phyloP scores from a whole-genome alignment of 2,329 filamentous ascomycete genomes.

The Xylariaceae sp. region DNA sequence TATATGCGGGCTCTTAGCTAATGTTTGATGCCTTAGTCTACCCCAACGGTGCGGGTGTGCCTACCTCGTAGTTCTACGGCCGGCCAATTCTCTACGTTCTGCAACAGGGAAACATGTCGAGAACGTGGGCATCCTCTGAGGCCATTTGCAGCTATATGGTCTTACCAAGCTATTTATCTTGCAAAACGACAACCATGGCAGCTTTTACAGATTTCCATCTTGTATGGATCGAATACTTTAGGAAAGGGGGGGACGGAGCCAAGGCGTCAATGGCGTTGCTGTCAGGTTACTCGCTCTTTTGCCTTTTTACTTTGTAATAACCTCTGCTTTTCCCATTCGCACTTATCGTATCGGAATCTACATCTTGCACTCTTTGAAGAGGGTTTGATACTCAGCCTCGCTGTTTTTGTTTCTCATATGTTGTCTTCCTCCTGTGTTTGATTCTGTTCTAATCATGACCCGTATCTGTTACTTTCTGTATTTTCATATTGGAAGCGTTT shows the following conservation, averaged over 20 bases:
- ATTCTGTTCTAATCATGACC: no score
- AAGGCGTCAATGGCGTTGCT: conserved; percentile 3
- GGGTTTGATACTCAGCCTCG: no score
- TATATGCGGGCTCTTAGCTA: conserved; percentile 1
- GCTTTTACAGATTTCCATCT: no score
- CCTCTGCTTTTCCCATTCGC: not conserved
- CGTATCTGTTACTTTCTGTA: no score
- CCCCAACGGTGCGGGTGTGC: conserved; percentile 13
- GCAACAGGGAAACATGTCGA: no score
- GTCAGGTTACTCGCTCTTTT: not conserved
- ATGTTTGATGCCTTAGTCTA: conserved; percentile 10
- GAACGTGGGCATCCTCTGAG: no score
- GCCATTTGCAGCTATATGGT: no score
- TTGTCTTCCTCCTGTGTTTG: no score
- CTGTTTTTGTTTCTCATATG: no score
- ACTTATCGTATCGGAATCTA: conserved; percentile 1
- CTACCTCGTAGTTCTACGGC: not conserved
- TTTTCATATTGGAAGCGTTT: no score
- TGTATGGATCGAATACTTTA: conserved; percentile 6
- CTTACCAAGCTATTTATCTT: no score
- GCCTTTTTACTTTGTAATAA: not conserved
- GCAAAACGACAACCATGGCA: no score
- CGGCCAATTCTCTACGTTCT: not conserved
- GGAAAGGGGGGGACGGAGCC: not conserved
- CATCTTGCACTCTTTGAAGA: conserved; percentile 35